Percentiles rank a stretch among this genome's conserved stretches.
phyloP scores from a whole-genome alignment of 2,329 filamentous ascomycete genomes.

The Colletotrichum filicis region DNA sequence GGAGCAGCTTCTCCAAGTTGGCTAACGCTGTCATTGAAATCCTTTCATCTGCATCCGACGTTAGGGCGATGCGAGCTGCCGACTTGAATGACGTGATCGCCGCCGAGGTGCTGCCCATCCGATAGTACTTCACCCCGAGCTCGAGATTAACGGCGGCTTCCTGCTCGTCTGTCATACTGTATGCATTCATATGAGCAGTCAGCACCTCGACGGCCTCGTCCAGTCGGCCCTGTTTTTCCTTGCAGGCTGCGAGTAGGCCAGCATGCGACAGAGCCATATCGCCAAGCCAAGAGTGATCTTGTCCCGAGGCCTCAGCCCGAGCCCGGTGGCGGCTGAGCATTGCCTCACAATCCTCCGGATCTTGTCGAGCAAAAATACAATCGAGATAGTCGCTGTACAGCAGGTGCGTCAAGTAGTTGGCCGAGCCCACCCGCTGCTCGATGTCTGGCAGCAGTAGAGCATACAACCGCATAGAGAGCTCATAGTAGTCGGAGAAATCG shows the following conservation, averaged over 20 bases:
- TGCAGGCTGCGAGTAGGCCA: conserved; percentile 42
- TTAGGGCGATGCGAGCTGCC: conserved; percentile 42
- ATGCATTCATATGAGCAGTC: conserved; percentile 41
- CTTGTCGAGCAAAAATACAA: conserved; percentile 42
- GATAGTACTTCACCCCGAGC: conserved; percentile 46
- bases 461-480: conserved; percentile 46
- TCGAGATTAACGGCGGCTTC: conserved; percentile 45
- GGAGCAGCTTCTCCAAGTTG: conserved; percentile 45
- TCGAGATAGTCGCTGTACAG: conserved; percentile 49
- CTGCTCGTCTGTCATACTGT: conserved; percentile 44
- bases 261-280: conserved; percentile 46
- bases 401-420: conserved; percentile 46
- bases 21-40: conserved; percentile 46
- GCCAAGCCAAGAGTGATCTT: conserved; percentile 44
- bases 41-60: conserved; percentile 44
- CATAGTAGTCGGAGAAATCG: conserved; percentile 46
- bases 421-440: conserved; percentile 44
- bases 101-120: conserved; percentile 40
- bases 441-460: conserved; percentile 43
- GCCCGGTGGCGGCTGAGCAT: conserved; percentile 42
- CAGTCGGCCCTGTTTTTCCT: conserved; percentile 43
- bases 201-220: conserved; percentile 45
- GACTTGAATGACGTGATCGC: conserved; percentile 44
- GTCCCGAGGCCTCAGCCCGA: conserved; percentile 43
- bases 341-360: conserved; percentile 42